Evolutionary conservation across 192 early-diverging fungal genomes (phyloP), one percentile per base, ranked within the genome.

Genomic region (Coemansia sp.): DNA sequence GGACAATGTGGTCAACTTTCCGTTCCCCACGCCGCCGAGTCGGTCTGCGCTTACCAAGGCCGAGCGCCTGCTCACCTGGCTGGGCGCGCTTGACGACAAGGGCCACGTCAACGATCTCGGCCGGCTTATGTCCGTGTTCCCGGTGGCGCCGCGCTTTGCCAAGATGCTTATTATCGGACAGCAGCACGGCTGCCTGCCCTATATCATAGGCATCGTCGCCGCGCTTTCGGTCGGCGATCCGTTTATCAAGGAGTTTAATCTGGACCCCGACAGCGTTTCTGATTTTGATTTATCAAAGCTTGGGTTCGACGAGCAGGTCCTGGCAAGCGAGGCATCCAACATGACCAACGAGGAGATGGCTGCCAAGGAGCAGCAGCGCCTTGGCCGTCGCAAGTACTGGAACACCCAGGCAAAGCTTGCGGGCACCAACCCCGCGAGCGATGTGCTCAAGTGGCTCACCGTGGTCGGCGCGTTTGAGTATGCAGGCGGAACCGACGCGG

Each of bases 11-110:
- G 83, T 89, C 67, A 94, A 94, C 68, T 99, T 99, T 76, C 98
- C 98, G 36, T 99, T 98, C 84, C 96, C 97, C 6, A 98, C 97
- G 8, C 93, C 95, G 37, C 98, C 98, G 37, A 88, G 87, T 38
- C 75, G 85, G 6, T 73, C 88, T 2, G 89, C 90, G 41, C 83
- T 99, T 64, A 71, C 72, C 12, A 86, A 91, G 48, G 94, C 96
- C 8, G 95, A 98, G 78, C 90, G 90, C 43, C 66, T 92, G 61
- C 80, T 98, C 72, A 75, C 84, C 9, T 90, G 93, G 74, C 75
- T 98, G 28, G 92, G 86, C 33, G 95, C 95, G 7, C 73, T 96
- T 20, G 82, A 80, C 48, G 83, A 69, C 51, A 92, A 85, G 33
- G 75, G 88, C 8, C 85, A 83, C 9, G 89, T 97, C 63, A 97